Percentiles rank a stretch among this genome's conserved stretches.
phyloP scores from a whole-genome alignment of 1,284 basidiomycete genomes.

The Ustilago trichophora region DNA sequence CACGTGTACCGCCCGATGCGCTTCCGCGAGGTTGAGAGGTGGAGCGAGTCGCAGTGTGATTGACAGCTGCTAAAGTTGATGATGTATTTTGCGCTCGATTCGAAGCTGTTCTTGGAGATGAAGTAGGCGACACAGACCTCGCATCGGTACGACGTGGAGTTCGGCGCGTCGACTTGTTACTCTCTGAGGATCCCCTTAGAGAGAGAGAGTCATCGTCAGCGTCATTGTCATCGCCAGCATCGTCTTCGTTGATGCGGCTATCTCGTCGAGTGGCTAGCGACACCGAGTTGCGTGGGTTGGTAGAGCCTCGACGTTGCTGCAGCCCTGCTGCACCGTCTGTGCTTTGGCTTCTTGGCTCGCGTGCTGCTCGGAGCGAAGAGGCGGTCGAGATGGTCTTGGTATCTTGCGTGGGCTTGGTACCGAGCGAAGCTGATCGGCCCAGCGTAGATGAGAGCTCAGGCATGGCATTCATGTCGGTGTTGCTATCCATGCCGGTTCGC shows the following conservation, averaged over 20 bases:
- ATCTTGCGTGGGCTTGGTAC: slow-evolving; percentile 21
- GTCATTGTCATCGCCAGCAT: slow-evolving; percentile 9
- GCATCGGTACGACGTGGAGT: neutral
- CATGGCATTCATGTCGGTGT: slow-evolving; percentile 5
- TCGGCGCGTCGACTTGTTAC: slow-evolving; percentile 1
- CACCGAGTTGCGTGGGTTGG: slow-evolving; percentile 7
- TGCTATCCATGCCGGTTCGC: slow-evolving; percentile 26
- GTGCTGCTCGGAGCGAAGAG: slow-evolving; percentile 18
- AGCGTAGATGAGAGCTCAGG: slow-evolving; percentile 34
- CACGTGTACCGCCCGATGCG: neutral
- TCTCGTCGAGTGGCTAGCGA: neutral
- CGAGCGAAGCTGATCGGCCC: slow-evolving; percentile 22
- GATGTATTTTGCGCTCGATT: neutral
- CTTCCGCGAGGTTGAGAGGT: neutral
- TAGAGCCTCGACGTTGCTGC: slow-evolving; percentile 18
- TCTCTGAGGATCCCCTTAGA: slow-evolving; percentile 10
- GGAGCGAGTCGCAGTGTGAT: neutral
- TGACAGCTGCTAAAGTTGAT: neutral
- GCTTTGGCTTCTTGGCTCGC: slow-evolving; percentile 21
- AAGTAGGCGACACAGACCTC: slow-evolving; percentile 1
- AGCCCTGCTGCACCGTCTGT: slow-evolving; percentile 6
- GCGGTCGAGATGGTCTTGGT: slow-evolving; percentile 20
- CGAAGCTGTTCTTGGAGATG: neutral
- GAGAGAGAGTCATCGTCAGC: slow-evolving; percentile 6
- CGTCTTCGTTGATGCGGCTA: slow-evolving; percentile 10